Conservation (phyloP, 768 basidiomycete species). For the Auricularia cornea region DNA sequence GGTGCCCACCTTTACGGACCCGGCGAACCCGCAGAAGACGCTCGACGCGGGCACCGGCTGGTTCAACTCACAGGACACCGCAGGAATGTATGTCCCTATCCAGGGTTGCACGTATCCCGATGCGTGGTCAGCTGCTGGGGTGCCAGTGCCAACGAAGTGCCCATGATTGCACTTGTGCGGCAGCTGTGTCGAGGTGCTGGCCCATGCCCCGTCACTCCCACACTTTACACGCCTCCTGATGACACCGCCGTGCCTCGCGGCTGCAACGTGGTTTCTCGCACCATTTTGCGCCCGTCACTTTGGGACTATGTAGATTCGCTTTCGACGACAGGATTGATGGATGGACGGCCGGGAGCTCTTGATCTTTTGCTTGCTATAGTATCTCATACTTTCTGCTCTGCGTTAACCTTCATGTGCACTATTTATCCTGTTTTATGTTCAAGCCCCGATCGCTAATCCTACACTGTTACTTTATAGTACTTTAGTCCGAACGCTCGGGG, state of each 20-base stretch:
- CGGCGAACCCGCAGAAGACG: slow-evolving; percentile 21
- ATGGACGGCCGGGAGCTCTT: neutral
- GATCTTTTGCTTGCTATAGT: no score
- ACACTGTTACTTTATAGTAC: no score
- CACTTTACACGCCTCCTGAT: no score
- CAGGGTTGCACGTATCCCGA: slow-evolving; percentile 75
- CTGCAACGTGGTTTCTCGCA: no score
- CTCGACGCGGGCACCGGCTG: slow-evolving; percentile 47
- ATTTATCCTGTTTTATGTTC: neutral
- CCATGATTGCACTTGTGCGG: neutral
- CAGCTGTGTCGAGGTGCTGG: no score
- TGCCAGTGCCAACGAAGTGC: slow-evolving; percentile 33
- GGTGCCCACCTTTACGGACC: slow-evolving; percentile 47
- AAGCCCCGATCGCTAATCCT: no score
- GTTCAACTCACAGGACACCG: slow-evolving; percentile 65
- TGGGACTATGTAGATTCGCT: neutral
- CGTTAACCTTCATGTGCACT: neutral
- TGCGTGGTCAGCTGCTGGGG: slow-evolving; percentile 62
- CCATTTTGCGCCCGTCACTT: no score
- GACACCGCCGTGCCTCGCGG: no score
- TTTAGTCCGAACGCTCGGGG: no score
- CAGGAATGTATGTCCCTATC: slow-evolving; percentile 51
- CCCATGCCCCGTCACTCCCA: no score
- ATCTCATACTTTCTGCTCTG: neutral
- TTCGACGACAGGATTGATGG: neutral